Evolutionary conservation across 2,329 filamentous ascomycete genomes (phyloP).

Genomic region (Fusarium buxicola): DNA sequence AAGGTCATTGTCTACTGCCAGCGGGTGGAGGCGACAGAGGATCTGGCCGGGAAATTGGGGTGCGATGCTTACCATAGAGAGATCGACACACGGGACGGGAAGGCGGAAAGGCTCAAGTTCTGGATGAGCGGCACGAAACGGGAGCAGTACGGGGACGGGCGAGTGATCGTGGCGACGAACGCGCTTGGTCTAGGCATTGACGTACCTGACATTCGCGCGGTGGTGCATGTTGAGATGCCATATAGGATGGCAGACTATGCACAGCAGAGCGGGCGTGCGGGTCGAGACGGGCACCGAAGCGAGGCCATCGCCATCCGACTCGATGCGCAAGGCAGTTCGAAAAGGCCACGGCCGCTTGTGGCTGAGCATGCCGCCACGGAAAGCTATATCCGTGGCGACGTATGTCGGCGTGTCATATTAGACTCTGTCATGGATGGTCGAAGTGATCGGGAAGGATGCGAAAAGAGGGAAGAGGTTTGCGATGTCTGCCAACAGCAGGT

Average conservation of each 20-base stretch:
- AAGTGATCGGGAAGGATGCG: neutral
- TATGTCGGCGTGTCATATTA: neutral
- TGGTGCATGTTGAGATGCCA: neutral
- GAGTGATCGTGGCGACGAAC: constrained; percentile 12
- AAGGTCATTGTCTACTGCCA: constrained; percentile 14
- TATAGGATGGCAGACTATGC: neutral
- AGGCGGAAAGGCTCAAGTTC: constrained; percentile 1
- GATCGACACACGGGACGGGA: neutral
- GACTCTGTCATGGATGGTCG: neutral
- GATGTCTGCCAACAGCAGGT: neutral
- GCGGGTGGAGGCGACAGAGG: neutral
- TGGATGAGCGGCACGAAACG: neutral
- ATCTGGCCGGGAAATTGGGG: neutral
- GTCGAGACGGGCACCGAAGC: neutral
- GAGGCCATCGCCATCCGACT: neutral
- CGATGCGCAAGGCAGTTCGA: neutral
- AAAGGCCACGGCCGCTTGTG: neutral
- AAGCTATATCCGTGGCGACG: no score
- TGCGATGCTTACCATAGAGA: constrained; percentile 9
- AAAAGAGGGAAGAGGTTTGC: neutral
- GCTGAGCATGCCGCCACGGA: neutral
- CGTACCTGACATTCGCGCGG: neutral
- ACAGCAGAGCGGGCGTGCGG: neutral
- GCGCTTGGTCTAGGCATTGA: neutral
- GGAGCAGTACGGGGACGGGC: constrained; percentile 1